Evolutionary conservation across 495 filamentous ascomycete genomes (phyloP).

Genomic region (Articulospora tetracladia): DNA sequence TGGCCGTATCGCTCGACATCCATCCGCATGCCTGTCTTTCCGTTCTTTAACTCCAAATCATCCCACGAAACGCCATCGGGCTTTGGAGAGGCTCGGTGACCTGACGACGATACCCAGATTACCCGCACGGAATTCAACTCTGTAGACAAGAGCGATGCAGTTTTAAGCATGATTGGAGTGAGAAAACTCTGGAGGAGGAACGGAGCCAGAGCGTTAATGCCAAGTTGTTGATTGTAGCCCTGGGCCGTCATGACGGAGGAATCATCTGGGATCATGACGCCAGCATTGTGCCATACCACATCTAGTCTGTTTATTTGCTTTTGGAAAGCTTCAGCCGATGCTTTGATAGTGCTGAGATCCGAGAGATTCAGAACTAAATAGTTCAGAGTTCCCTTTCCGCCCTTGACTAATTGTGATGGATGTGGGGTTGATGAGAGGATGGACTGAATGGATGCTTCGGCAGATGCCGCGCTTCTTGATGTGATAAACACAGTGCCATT

Average conservation of each 20-base stretch:
- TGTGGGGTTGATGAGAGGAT: not conserved
- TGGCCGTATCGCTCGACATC: conserved; percentile 13
- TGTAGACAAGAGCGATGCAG: conserved; percentile 20
- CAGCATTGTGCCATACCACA: conserved; percentile 53
- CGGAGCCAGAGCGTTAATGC: conserved; percentile 33
- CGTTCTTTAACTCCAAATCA: not conserved
- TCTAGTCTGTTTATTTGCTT: conserved; percentile 38
- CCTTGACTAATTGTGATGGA: not conserved
- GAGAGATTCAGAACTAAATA: conserved; percentile 43
- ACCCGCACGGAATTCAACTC: conserved; percentile 29
- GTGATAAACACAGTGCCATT: conserved; percentile 48
- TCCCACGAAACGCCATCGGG: conserved; percentile 3
- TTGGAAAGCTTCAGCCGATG: conserved; percentile 38
- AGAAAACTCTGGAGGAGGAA: conserved; percentile 44
- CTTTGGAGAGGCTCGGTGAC: conserved; percentile 1
- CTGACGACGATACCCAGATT: conserved; percentile 31
- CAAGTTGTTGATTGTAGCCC: conserved; percentile 37
- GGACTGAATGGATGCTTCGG: conserved; percentile 26
- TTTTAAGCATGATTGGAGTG: conserved; percentile 35
- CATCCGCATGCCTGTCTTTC: not conserved
- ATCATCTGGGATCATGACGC: conserved; percentile 32
- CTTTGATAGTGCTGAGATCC: conserved; percentile 47
- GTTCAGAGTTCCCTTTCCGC: conserved; percentile 29
- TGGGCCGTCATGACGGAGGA: conserved; percentile 15
- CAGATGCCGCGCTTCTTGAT: conserved; percentile 36